Conservation (phyloP, 805 yeast genomes). For the Nakazawaea molendinolei region DNA sequence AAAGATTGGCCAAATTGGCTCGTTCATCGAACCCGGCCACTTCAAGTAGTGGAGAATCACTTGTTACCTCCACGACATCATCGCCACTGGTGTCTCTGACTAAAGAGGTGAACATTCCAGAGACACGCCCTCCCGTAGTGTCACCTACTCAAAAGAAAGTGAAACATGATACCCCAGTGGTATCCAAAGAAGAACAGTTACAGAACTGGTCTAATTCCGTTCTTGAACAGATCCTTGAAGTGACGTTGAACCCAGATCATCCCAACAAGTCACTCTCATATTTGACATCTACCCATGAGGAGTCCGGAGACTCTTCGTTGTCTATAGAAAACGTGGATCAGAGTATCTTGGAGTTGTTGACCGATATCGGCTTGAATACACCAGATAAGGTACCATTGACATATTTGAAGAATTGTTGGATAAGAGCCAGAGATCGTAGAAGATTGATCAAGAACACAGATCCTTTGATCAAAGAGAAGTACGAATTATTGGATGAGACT, state of each 20-base stretch:
- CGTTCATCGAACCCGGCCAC: background rate
- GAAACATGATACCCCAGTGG: too few species aligned
- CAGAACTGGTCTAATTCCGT: slow-evolving; percentile 36
- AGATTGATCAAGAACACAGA: slow-evolving; percentile 37
- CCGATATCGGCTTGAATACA: slow-evolving; percentile 43
- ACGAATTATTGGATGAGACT: slow-evolving; percentile 38
- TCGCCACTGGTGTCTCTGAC: slow-evolving; percentile 10
- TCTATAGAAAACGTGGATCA: slow-evolving; percentile 36
- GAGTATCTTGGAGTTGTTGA: slow-evolving; percentile 46
- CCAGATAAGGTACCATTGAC: slow-evolving; percentile 29
- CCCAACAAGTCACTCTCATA: slow-evolving; percentile 13
- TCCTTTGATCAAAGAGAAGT: slow-evolving; percentile 28
- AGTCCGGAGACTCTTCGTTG: slow-evolving; percentile 16
- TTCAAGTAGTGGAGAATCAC: background rate
- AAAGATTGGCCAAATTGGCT: slow-evolving; percentile 42
- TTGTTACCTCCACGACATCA: background rate
- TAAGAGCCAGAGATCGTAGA: slow-evolving; percentile 31
- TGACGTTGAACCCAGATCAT: slow-evolving; percentile 21
- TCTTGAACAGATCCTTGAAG: slow-evolving; percentile 30
- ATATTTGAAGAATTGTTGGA: slow-evolving; percentile 42
- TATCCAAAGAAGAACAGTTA: slow-evolving; percentile 19
- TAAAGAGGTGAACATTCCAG: too few species aligned
- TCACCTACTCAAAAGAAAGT: slow-evolving; percentile 4
- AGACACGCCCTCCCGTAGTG: slow-evolving; percentile 1
- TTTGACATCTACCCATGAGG: slow-evolving; percentile 20